Percentiles rank a stretch among this genome's conserved stretches.
Conservation (phyloP, 352 stramenopile species). For the Pseudoperonospora humuli region DNA sequence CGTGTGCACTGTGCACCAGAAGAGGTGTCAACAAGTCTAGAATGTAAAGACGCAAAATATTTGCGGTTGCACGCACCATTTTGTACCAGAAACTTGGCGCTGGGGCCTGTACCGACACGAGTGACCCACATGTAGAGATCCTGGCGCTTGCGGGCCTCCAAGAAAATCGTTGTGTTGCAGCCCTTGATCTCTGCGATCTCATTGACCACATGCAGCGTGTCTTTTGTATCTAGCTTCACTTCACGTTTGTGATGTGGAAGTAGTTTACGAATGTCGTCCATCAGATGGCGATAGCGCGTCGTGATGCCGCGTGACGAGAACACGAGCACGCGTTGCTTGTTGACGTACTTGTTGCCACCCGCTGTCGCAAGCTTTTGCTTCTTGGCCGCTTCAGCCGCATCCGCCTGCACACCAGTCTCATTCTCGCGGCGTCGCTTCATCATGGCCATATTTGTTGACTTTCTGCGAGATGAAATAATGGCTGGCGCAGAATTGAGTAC, state of each 20-base stretch:
- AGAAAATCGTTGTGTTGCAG: conserved; percentile 95
- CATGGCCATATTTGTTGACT: conserved; percentile 22
- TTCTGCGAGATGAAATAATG: conserved; percentile 16
- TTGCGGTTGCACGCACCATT: conserved; percentile 67
- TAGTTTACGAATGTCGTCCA: conserved; percentile 97
- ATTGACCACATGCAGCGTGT: conserved; percentile 93
- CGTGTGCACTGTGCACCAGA: conserved; percentile 87
- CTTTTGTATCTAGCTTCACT: conserved; percentile 96
- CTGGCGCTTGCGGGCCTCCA: conserved; percentile 95
- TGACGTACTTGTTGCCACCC: conserved; percentile 59
- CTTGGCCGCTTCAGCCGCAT: conserved; percentile 23
- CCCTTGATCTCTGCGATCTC: conserved; percentile 98
- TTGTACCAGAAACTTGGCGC: conserved; percentile 95
- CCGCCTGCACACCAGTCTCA: conserved; percentile 25
- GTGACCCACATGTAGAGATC: conserved; percentile 99
- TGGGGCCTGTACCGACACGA: conserved; percentile 92
- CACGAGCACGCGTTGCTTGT: conserved; percentile 91
- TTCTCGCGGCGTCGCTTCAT: conserved; percentile 38
- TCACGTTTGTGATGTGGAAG: conserved; percentile 99
- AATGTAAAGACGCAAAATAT: neutral
- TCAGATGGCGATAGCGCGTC: conserved; percentile 95
- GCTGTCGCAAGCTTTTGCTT: conserved; percentile 29
- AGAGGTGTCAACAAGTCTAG: neutral
- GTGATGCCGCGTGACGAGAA: conserved; percentile 90
- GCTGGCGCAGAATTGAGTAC: conserved; percentile 8